A percentile compares a stretch with the other conserved stretches of the same genome.
These are phyloP conservation scores for Fusarium albosuccineum DNA, from an alignment of 2,329 filamentous ascomycete species.

Conservation along the genomic window DNA sequence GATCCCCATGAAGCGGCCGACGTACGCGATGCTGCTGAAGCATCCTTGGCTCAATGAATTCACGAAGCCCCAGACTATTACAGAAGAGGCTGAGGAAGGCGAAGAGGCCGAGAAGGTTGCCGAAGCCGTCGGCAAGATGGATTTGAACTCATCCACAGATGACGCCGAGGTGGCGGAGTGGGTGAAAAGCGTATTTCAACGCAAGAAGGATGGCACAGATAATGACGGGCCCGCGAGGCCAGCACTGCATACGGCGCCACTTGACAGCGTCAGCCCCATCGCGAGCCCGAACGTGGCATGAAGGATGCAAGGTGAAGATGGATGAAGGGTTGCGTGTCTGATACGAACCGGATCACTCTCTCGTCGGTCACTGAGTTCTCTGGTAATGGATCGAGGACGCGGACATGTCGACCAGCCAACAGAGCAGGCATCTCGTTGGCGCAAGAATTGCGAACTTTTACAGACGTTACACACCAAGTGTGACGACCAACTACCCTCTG, in stretches of 20 bases:
- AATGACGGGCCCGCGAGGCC: conserved; percentile 72
- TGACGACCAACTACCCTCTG: conserved; percentile 1
- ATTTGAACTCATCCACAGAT: conserved; percentile 60
- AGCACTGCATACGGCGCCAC: conserved; percentile 86
- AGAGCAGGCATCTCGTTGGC: conserved; percentile 48
- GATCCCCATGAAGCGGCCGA: conserved; percentile 90
- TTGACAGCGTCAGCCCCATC: conserved; percentile 77
- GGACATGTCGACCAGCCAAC: conserved; percentile 31
- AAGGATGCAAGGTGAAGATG: conserved; percentile 12
- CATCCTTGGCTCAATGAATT: conserved; percentile 88
- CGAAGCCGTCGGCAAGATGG: conserved; percentile 60
- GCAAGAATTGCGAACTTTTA: conserved; percentile 12
- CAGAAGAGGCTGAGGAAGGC: conserved; percentile 76
- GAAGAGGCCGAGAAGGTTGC: conserved; percentile 60
- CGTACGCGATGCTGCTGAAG: conserved; percentile 88
- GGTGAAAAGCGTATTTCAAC: conserved; percentile 79
- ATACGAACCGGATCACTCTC: not conserved
- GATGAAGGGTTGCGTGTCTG: not conserved
- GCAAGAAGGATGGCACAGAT: conserved; percentile 63
- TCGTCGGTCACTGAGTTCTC: not conserved
- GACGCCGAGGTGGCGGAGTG: conserved; percentile 89
- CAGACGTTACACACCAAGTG: conserved; percentile 26
- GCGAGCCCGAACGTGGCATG: conserved; percentile 54
- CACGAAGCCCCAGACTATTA: conserved; percentile 80
- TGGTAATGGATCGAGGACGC: not conserved